Percentiles rank a stretch among this genome's conserved stretches.
These are phyloP conservation scores for Eimeria necatrix DNA, from an alignment of 169 alveolate species.

Conservation along the genomic window DNA sequence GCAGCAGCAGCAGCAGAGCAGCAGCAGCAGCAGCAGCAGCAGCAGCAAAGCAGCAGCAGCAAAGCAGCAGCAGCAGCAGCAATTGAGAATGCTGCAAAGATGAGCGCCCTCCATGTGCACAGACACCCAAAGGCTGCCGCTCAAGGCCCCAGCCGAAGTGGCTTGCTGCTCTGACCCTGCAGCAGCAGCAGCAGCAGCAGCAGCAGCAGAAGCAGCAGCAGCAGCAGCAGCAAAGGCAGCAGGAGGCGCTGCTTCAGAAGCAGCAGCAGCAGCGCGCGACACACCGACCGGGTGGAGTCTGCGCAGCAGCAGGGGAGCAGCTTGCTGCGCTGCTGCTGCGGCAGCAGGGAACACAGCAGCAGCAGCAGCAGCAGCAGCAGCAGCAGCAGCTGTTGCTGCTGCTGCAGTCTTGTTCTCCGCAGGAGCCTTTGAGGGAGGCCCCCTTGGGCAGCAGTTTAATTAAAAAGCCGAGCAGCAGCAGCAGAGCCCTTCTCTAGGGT, in stretches of 20 bases:
- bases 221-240: too few species aligned
- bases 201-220: too few species aligned
- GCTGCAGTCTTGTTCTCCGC: background rate
- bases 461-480: background rate
- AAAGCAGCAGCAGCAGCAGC: background rate
- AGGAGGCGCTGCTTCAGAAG: background rate
- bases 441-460: background rate
- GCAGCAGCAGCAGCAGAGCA: background rate
- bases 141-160: too few species aligned
- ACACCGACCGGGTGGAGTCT: too few species aligned
- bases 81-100: too few species aligned
- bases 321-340: background rate
- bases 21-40: conserved; percentile 60
- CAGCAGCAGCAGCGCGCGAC: background rate
- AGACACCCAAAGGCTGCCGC: too few species aligned
- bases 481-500: background rate
- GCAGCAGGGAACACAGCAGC: background rate
- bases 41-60: conserved; percentile 24
- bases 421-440: background rate
- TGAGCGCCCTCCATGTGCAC: too few species aligned
- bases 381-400: background rate
- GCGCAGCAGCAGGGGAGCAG: too few species aligned
- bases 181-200: too few species aligned
- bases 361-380: background rate
- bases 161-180: too few species aligned